These are phyloP conservation scores for Aspergillus ochraceus DNA, from an alignment of 2,329 filamentous ascomycete genomes.

Conservation along the genomic window DNA sequence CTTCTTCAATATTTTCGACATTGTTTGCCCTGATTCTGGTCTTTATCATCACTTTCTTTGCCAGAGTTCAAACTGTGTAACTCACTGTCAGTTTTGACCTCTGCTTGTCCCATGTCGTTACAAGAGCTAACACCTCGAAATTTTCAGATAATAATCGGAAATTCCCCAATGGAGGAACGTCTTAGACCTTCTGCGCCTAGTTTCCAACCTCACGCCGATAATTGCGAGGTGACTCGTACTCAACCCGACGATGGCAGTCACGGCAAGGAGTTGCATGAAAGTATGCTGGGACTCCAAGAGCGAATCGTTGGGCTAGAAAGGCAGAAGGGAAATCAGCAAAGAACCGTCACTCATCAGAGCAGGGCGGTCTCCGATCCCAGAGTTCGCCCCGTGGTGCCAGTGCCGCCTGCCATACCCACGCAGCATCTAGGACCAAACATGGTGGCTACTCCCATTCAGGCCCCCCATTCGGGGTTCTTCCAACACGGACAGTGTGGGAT, in stretches of 20 bases:
- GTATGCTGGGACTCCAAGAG: neutral
- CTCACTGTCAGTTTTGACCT: neutral
- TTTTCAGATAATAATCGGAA: neutral
- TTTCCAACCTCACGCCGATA: neutral
- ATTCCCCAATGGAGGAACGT: neutral
- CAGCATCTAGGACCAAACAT: conserved; percentile 1
- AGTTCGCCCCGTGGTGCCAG: conserved; percentile 6
- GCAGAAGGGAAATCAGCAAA: conserved; percentile 21
- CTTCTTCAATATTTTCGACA: neutral
- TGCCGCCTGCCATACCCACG: neutral
- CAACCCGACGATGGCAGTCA: neutral
- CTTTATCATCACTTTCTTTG: neutral
- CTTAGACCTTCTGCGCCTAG: neutral
- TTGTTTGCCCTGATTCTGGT: neutral
- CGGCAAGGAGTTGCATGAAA: too few species aligned
- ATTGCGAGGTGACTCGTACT: neutral
- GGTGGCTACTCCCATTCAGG: conserved; percentile 7
- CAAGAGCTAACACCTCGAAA: neutral
- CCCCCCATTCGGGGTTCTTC: conserved; percentile 5
- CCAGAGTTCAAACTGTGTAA: neutral
- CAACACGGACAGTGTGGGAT: conserved; percentile 2
- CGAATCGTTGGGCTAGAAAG: conserved; percentile 20
- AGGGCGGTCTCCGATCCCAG: conserved; percentile 28
- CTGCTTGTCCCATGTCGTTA: neutral
- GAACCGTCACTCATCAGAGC: conserved; percentile 28